Base-by-base conservation (phyloP, 169 alveolate genomes). In the Eimeria maxima region DNA sequence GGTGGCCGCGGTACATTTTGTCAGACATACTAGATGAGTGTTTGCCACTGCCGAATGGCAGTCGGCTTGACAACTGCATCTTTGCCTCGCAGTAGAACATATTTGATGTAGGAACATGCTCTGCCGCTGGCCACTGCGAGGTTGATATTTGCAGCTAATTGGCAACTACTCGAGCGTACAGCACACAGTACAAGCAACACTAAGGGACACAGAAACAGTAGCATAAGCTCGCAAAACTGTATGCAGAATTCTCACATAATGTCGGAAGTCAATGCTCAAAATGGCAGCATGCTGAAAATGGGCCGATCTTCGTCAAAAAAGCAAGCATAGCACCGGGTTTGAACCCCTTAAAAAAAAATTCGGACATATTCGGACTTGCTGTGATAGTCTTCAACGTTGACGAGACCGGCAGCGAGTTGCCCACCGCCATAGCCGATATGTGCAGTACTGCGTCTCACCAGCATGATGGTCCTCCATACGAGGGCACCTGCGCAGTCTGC, bases 1-100 rank as follows among this genome's bases (percentile, higher is more conserved):
- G 13, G 10, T 45, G 88, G 88, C 88, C 42, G 20, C 88, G 88
- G 88, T 42, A 44, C 67, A 44, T n/a, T 24, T 78, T 78, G 67
- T 45, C 63, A 22, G 13, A 47, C 88, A 78, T 45, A 24, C n/a
- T 8, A 44, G 29, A 74, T 53, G 16, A 42, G 16, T 33, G 80
- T 16, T 27, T 33, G 80, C 50, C n/a, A 16, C 80, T 69, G 80
- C 80, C 11, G 42, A 78, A n/a, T 78, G 60, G 42, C 65, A 78
- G 11, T 78, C n/a, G 88, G n/a, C 86, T 20, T 24, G 74, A 18
- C 20, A 60, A 60, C 16, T 38, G 44, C 44, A 18, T 69, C 50
- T 14, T 27, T 69, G 80, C n/a, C 80, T 13, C 24, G n/a, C 47
- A 27, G 16, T 29, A 29, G 80, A 6, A 29, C 3, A 60, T 0